Base-by-base conservation (phyloP, 2,329 filamentous ascomycete species). In the Diaporthe ilicicola region DNA sequence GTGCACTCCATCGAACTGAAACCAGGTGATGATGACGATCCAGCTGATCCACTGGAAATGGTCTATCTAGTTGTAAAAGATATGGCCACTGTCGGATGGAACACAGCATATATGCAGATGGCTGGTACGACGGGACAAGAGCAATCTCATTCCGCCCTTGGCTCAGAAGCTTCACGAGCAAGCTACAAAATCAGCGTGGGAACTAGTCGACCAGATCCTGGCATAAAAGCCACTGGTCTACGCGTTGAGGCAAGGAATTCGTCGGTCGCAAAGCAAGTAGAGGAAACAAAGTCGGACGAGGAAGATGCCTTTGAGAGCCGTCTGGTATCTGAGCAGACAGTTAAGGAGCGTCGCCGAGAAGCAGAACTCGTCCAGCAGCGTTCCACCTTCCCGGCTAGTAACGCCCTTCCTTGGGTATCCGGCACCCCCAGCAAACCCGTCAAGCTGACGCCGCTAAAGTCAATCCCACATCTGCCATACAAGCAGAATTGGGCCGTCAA, bases 401-500 rank as follows among this genome's bases (percentile, higher is more conserved):
- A 64, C 64, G 53, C 53, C 29, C 68, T 72, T 3, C 80, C 84
- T 3, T 82, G 81, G 71, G 79, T 83, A 65, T 83, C 82, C 78
- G 79, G 82, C 65, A 76, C 85, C 64, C 80, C 77, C 0, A 80
- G 81, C 32, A 79, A 77, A 0, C 85, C 87, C 0, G 79, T 88
- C 19, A 88, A 86, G 73, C 84, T 89, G 34, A 89, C 87, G 0
- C 81, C 81, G 4, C 80, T 89, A 15, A 81, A 81, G 56, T 80
- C 83, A 8, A 85, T 89, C 61, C 85, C 87, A 0, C 79, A 84
- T 71, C 82, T 89, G 1, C 87, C 87, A 1, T 89, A 87, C 77
- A 84, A 84, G 67, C 86, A 89, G 71, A 89, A 89, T 75, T 90
- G 87, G 87, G 85, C 84, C 55, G 83, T 86, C 76, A 89, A 89